phyloP scores from a whole-genome alignment of 2,329 filamentous ascomycete species.

The Phialophora expanda region DNA sequence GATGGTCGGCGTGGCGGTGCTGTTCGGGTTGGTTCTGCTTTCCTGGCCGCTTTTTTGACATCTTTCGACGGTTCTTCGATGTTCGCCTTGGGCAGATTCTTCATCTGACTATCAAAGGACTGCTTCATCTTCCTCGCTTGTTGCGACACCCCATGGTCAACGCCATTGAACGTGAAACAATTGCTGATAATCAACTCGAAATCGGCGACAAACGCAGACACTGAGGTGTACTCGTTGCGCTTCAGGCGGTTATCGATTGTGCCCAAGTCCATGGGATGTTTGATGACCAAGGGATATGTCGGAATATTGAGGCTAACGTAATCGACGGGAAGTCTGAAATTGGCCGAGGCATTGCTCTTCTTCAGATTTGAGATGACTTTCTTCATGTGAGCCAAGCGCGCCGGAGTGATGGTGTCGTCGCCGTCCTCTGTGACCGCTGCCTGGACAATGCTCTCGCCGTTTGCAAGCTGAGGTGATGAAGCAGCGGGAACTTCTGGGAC shows the following conservation, averaged over 20 bases:
- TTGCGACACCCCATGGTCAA: slow-evolving; percentile 72
- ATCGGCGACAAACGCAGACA: slow-evolving; percentile 76
- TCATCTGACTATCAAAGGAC: slow-evolving; percentile 66
- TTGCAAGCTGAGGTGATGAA: slow-evolving; percentile 36
- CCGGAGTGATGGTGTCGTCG: slow-evolving; percentile 35
- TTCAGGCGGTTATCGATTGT: slow-evolving; percentile 83
- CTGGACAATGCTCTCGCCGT: slow-evolving; percentile 42
- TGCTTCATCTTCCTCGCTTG: slow-evolving; percentile 67
- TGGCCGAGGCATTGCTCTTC: slow-evolving; percentile 78
- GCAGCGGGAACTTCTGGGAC: slow-evolving; percentile 50
- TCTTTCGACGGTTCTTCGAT: slow-evolving; percentile 65
- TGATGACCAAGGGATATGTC: slow-evolving; percentile 73
- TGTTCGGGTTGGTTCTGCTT: slow-evolving; percentile 46
- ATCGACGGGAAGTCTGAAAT: slow-evolving; percentile 80
- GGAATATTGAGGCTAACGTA: slow-evolving; percentile 76
- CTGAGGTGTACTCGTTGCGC: slow-evolving; percentile 68
- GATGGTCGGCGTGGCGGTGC: slow-evolving; percentile 57
- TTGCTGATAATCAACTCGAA: slow-evolving; percentile 81
- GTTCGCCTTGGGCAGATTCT: slow-evolving; percentile 62
- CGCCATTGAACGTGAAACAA: slow-evolving; percentile 80
- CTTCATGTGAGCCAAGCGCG: slow-evolving; percentile 39
- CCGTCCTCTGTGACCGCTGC: slow-evolving; percentile 36
- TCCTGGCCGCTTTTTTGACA: slow-evolving; percentile 64
- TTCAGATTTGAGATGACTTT: slow-evolving; percentile 59
- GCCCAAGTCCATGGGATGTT: slow-evolving; percentile 80